Base-by-base conservation (phyloP, 345 rosid species). In the Heritiera littoralis region DNA sequence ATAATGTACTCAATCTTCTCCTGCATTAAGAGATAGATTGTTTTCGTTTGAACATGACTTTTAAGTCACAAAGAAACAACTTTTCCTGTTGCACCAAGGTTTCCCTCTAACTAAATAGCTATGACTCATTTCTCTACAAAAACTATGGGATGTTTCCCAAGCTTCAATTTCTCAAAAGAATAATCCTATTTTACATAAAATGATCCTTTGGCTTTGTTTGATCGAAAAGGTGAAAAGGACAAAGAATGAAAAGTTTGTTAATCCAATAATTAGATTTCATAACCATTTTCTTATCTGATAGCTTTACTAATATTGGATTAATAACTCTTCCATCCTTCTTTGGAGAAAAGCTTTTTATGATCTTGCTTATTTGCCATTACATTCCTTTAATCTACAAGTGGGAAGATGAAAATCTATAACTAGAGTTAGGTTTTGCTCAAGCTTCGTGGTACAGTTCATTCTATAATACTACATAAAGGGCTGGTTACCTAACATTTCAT, bases 111-210 rank as follows among this genome's bases (percentile, higher is more conserved):
- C 18, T 13, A 69, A 69, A n/a, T 23, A 69, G n/a, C 6, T 48
- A 41, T 28, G 40, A 28, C 41, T 23, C 49, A 73, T 54, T 54
- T 72, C 48, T 73, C 17, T 73, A 55, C 35, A 73, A 38, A 38
- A 73, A 11, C 64, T 18, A 7, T 10, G 18, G 49, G 65, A 30
- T 64, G 15, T 63, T 69, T 15, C 52, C 28, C 69, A 9, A 30
- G 46, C 66, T 68, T 68, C 30, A 49, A 58, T 66, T 77, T 52
- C 52, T 66, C 18, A 15, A 40, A 14, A 54, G 35, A 56, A 6
- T 43, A 69, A 41, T 55, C 55, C 32, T 56, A 56, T 56, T 69
- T 68, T 58, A 78, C 56, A 71, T 58, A 7, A 40, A 46, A 60
- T 71, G 28, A 59, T 59, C 41, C 64, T 35, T 35, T 35, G 38